Evolutionary conservation across 2,329 filamentous ascomycete species (phyloP).

Genomic region (Tolypocladium cylindrosporum): DNA sequence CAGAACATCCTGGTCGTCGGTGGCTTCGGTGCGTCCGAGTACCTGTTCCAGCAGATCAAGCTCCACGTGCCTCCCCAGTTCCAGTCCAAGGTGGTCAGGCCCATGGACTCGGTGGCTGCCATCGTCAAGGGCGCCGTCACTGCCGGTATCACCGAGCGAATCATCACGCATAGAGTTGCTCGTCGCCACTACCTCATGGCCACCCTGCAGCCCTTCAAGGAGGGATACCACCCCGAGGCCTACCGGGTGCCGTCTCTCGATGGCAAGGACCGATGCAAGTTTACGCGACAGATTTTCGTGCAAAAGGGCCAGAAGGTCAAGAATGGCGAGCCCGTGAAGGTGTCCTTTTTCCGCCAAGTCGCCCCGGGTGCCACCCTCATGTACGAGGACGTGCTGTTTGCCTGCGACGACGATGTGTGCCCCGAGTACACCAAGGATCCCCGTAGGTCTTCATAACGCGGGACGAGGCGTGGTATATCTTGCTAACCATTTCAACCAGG

Average conservation of each 20-base stretch:
- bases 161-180: conserved; percentile 93
- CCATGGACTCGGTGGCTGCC: conserved; percentile 97
- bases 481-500: conserved; percentile 42
- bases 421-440: conserved; percentile 99
- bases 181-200: conserved; percentile 99
- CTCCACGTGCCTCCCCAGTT: conserved; percentile 96
- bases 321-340: conserved; percentile 98
- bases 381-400: conserved; percentile 98
- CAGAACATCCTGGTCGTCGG: conserved; percentile 97
- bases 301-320: conserved; percentile 98
- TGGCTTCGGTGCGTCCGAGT: conserved; percentile 96
- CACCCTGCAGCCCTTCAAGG: conserved; percentile 96
- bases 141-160: conserved; percentile 91
- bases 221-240: conserved; percentile 94
- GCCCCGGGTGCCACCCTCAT: conserved; percentile 94
- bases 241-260: conserved; percentile 95
- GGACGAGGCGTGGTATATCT: background rate
- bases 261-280: conserved; percentile 97
- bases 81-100: conserved; percentile 94
- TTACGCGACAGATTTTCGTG: conserved; percentile 95
- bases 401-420: conserved; percentile 95
- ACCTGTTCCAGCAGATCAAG: conserved; percentile 99
- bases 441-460: conserved; percentile 53
- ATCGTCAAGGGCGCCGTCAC: conserved; percentile 98
- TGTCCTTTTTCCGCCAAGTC: conserved; percentile 96